A percentile compares a stretch with the other conserved stretches of the same genome.
These are phyloP conservation scores for Populus hybrid DNA, from an alignment of 441 rosid genomes.

Conservation along the genomic window DNA sequence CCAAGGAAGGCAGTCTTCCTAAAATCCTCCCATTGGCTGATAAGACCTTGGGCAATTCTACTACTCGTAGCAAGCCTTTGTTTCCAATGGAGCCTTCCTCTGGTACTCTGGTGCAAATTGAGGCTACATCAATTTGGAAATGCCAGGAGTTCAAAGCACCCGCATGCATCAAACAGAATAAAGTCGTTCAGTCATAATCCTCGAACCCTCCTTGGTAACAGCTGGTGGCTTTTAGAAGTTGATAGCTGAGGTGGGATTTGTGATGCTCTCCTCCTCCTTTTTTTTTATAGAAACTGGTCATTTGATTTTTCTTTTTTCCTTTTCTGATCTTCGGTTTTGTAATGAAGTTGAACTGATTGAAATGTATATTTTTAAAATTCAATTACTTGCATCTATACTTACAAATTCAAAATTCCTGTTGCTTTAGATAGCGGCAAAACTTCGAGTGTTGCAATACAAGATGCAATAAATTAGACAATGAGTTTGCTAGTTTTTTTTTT, in stretches of 20 bases:
- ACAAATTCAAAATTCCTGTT: too few species aligned
- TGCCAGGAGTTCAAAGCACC: slow-evolving; percentile 64
- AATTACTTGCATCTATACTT: too few species aligned
- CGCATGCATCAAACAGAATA: slow-evolving; percentile 59
- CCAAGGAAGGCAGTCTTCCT: slow-evolving; percentile 33
- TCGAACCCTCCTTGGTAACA: slow-evolving; percentile 15
- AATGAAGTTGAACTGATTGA: slow-evolving; percentile 34
- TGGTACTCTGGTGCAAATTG: slow-evolving; percentile 42
- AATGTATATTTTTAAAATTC: too few species aligned
- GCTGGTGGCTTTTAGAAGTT: slow-evolving; percentile 29
- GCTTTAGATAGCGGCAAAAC: too few species aligned
- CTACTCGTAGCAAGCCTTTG: slow-evolving; percentile 37
- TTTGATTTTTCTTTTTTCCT: slow-evolving; percentile 33
- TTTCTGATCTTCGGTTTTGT: slow-evolving; percentile 31
- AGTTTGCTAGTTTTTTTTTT: too few species aligned
- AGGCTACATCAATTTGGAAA: slow-evolving; percentile 51
- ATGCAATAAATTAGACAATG: too few species aligned
- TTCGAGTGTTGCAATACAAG: too few species aligned
- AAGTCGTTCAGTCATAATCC: slow-evolving; percentile 55
- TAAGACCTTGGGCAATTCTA: slow-evolving; percentile 35
- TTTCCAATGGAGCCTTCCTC: slow-evolving; percentile 37
- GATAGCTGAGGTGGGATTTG: slow-evolving; percentile 46
- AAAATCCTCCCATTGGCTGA: slow-evolving; percentile 39
- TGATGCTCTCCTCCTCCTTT: slow-evolving; percentile 15
- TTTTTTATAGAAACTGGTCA: slow-evolving; percentile 28